phyloP scores from a whole-genome alignment of 2,329 filamentous ascomycete genomes.

The Macrophomina phaseolina region DNA sequence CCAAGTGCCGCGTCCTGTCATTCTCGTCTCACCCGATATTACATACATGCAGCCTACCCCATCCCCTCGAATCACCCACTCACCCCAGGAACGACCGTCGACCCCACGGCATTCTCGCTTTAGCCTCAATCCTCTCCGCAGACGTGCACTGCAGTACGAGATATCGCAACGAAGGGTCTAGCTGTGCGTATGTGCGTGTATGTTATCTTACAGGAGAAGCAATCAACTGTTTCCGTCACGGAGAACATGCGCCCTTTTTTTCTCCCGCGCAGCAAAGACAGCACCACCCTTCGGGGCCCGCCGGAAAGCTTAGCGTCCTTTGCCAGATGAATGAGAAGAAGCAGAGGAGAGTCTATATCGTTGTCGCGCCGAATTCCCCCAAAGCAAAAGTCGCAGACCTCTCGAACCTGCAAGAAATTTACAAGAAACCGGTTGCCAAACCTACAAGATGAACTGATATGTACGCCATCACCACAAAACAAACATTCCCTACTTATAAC shows the following conservation, averaged over 20 bases:
- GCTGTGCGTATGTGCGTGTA: neutral
- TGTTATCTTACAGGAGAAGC: slow-evolving; percentile 15
- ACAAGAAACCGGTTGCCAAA: slow-evolving; percentile 19
- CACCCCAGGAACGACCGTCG: slow-evolving; percentile 5
- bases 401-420: slow-evolving; percentile 1
- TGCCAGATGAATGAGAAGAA: slow-evolving; percentile 13
- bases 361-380: neutral
- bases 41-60: neutral
- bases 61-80: slow-evolving; percentile 13
- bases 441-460: slow-evolving; percentile 22
- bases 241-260: neutral
- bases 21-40: slow-evolving; percentile 23
- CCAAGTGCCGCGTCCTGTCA: slow-evolving; percentile 3
- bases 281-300: slow-evolving; percentile 12
- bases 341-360: slow-evolving; percentile 8
- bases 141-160: neutral
- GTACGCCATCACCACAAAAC: slow-evolving; percentile 9
- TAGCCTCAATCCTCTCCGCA: slow-evolving; percentile 15
- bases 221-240: neutral
- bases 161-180: slow-evolving; percentile 10
- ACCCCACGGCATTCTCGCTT: neutral
- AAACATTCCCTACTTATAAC: slow-evolving; percentile 17
- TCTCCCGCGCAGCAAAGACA: slow-evolving; percentile 13
- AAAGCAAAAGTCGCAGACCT: neutral
- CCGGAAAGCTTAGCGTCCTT: slow-evolving; percentile 11